Base-by-base conservation (phyloP, 2,329 filamentous ascomycete species). In the Aspergillus sp. region DNA sequence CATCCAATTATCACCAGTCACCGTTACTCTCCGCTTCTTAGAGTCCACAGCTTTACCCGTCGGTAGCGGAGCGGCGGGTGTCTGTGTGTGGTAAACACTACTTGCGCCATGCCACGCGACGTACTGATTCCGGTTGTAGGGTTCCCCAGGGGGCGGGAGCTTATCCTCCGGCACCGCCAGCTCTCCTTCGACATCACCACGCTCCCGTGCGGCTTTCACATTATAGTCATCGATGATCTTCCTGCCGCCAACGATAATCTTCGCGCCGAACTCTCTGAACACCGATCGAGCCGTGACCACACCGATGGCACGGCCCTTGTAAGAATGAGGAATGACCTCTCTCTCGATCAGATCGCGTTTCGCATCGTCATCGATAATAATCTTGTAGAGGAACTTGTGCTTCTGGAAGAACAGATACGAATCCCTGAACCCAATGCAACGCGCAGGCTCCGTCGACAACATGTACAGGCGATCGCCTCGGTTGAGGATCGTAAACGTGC, bases 401-500 rank as follows among this genome's bases (percentile, higher is more conserved):
- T 97, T 99, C 58, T 94, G 95, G 79, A 99, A 99, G 81, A 99
- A 97, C 21, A 99, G 84, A 68, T 99, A 99, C 59, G 92, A 97
- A 78, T 99, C 94, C 61, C 94, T 84, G 80, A 99, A 99, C 14
- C 94, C 94, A 50, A 96, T 92, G 66, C 94, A 97, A 59, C 94
- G 88, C 20, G 94, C 94, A 4, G 94, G 95, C 69, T 99, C 94
- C 4, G 94, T 99, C 3, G 94, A 97, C 73, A 99, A 77, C 94
- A 99, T 99, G 83, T 99, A 99, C 10, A 96, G 84, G 51, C 92
- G 81, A 46, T 93, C 83, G 34, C 88, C 91, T 59, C 92, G 85
- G 50, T 90, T 91, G 16, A 85, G 81, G 58, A 99, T 88, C 6
- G 88, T 96, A 71, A 99, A 99, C 1, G 93, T 96, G 55, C 94